phyloP scores from a whole-genome alignment of 371 early-diverging fungal genomes.

The Apophysomyces trapeziformis region DNA sequence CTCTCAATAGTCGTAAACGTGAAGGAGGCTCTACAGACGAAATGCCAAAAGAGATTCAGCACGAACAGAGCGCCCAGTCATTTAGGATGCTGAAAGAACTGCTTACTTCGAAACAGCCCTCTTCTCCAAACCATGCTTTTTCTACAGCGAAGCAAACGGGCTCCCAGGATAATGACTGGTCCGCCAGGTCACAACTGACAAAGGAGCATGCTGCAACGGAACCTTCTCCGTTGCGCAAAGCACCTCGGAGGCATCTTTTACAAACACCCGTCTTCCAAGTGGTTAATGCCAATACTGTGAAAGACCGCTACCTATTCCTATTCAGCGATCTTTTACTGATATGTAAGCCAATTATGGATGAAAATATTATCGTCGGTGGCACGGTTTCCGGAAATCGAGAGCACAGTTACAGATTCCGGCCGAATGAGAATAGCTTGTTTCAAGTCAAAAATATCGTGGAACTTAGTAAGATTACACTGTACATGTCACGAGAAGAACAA shows the following conservation, averaged over 20 bases:
- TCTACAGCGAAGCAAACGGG: not conserved
- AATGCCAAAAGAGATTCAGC: not conserved
- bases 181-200: not conserved
- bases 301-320: conserved; percentile 81
- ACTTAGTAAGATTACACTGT: conserved; percentile 55
- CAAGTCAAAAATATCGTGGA: conserved; percentile 69
- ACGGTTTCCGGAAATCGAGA: conserved; percentile 21
- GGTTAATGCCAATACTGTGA: conserved; percentile 67
- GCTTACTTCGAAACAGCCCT: not conserved
- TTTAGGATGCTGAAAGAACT: not conserved
- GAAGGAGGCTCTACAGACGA: not conserved
- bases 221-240: conserved; percentile 23
- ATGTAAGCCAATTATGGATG: conserved; percentile 64
- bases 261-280: conserved; percentile 83
- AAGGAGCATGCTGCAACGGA: not conserved
- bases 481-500: conserved; percentile 56
- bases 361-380: conserved; percentile 46
- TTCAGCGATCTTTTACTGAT: conserved; percentile 82
- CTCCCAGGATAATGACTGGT: not conserved
- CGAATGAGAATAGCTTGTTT: conserved; percentile 58
- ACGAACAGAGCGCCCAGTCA: not conserved
- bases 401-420: conserved; percentile 38
- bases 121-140: not conserved
- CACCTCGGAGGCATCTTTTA: conserved; percentile 67
- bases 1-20: not conserved